A percentile compares a stretch with the other conserved stretches of the same genome.
Evolutionary conservation across 805 yeast species (phyloP).

Genomic region (Zygotorulaspora florentina): DNA sequence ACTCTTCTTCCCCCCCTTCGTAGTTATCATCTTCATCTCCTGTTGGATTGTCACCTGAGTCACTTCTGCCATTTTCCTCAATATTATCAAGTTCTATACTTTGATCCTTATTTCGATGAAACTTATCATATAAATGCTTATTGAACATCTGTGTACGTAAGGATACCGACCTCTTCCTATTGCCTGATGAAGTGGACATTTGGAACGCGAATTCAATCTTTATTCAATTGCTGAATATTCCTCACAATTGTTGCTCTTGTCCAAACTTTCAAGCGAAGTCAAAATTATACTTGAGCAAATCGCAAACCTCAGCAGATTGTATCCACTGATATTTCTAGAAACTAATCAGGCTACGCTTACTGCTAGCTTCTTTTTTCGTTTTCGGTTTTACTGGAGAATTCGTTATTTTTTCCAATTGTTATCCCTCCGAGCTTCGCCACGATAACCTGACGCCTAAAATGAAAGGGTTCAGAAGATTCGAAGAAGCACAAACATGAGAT

Average conservation of each 20-base stretch:
- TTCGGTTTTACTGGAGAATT: background rate
- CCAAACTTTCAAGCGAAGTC: background rate
- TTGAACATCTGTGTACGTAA: slow-evolving; percentile 35
- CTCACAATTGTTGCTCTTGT: background rate
- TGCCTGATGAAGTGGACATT: slow-evolving; percentile 10
- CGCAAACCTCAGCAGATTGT: background rate
- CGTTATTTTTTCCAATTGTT: background rate
- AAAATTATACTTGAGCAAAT: background rate
- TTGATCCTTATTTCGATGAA: slow-evolving; percentile 15
- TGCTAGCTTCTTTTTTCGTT: background rate
- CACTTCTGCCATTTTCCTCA: slow-evolving; percentile 5
- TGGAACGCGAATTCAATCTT: background rate
- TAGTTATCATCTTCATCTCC: slow-evolving; percentile 4
- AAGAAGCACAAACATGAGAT: background rate
- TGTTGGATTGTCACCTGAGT: slow-evolving; percentile 6
- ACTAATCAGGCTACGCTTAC: background rate
- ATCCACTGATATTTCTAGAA: background rate
- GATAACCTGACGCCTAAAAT: background rate
- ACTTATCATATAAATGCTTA: slow-evolving; percentile 29
- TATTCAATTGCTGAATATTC: background rate
- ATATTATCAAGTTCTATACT: slow-evolving; percentile 17
- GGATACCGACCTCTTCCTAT: slow-evolving; percentile 31
- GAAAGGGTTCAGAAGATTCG: slow-evolving; percentile 5
- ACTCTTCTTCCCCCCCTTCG: slow-evolving; percentile 10
- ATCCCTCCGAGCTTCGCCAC: background rate